These are phyloP conservation scores for Phytophthora cactorum DNA, from an alignment of 352 stramenopile species.

Conservation along the genomic window DNA sequence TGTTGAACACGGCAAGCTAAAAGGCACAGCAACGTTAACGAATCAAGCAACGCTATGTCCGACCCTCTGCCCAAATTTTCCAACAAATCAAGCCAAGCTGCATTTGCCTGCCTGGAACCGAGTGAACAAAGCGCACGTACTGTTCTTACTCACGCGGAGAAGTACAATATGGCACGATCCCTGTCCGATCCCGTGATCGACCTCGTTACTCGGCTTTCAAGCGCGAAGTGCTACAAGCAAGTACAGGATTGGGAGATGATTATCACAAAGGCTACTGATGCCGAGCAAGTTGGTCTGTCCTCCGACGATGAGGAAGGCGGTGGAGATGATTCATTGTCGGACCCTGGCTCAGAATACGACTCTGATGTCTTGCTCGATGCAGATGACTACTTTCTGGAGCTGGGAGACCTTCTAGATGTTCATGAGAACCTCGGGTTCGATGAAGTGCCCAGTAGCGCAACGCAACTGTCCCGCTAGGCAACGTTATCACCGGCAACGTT, in stretches of 20 bases:
- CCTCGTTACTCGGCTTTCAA: not conserved
- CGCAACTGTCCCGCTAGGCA: too few relatives aligned
- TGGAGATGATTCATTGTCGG: not conserved
- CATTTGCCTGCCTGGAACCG: not conserved
- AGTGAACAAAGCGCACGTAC: not conserved
- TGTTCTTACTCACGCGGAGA: not conserved
- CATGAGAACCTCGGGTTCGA: too few relatives aligned
- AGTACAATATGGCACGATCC: not conserved
- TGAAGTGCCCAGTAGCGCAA: too few relatives aligned
- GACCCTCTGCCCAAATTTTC: not conserved
- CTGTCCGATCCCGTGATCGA: not conserved
- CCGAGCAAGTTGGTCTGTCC: not conserved
- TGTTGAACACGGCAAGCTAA: not conserved
- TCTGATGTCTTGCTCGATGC: not conserved
- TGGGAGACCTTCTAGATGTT: not conserved
- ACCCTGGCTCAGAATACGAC: not conserved
- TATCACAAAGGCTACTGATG: not conserved
- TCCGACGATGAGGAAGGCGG: not conserved
- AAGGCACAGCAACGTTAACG: not conserved
- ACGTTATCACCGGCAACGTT: too few relatives aligned
- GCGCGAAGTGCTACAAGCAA: not conserved
- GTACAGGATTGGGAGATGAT: not conserved
- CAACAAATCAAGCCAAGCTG: not conserved
- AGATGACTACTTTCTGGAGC: not conserved
- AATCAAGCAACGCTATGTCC: not conserved